A percentile compares a stretch with the other conserved stretches of the same genome.
Evolutionary conservation across 1,139 yeast genomes (phyloP).

Genomic region (Geotrichum cucujoidarum): DNA sequence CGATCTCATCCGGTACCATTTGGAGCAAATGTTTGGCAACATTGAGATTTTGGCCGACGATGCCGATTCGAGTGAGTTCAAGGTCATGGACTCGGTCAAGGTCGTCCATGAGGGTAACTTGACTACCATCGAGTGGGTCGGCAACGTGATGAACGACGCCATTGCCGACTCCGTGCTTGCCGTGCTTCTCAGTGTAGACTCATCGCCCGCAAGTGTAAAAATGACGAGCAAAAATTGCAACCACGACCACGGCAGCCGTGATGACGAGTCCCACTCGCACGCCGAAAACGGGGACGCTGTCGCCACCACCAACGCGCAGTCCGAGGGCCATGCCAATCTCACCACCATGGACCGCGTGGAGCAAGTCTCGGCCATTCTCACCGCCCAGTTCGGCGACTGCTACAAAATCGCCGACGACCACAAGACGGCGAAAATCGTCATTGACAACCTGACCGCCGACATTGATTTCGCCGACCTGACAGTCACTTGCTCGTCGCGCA

Average conservation of each 20-base stretch:
- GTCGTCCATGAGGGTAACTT: conserved; percentile 30
- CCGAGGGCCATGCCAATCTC: conserved; percentile 38
- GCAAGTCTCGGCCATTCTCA: conserved; percentile 58
- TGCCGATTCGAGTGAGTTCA: conserved; percentile 40
- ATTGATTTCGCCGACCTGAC: conserved; percentile 59
- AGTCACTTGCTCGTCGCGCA: conserved; percentile 71
- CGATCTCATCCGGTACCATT: conserved; percentile 78
- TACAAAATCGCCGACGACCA: conserved; percentile 43
- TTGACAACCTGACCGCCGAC: conserved; percentile 71
- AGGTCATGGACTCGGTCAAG: conserved; percentile 46
- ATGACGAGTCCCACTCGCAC: neutral
- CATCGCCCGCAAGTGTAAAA: conserved; percentile 92
- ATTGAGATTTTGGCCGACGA: conserved; percentile 61
- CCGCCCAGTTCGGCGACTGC: conserved; percentile 85
- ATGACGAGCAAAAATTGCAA: conserved; percentile 57
- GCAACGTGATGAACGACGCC: conserved; percentile 84
- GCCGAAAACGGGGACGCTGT: conserved; percentile 14
- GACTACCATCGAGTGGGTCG: conserved; percentile 77
- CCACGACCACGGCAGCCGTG: conserved; percentile 26
- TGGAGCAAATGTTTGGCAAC: conserved; percentile 92
- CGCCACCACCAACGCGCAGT: conserved; percentile 27
- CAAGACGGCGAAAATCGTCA: conserved; percentile 50
- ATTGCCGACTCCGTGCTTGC: conserved; percentile 94
- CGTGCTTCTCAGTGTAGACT: conserved; percentile 82
- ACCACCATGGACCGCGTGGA: conserved; percentile 48